phyloP scores from a whole-genome alignment of 169 alveolate species.

The Plasmodium relictum region DNA sequence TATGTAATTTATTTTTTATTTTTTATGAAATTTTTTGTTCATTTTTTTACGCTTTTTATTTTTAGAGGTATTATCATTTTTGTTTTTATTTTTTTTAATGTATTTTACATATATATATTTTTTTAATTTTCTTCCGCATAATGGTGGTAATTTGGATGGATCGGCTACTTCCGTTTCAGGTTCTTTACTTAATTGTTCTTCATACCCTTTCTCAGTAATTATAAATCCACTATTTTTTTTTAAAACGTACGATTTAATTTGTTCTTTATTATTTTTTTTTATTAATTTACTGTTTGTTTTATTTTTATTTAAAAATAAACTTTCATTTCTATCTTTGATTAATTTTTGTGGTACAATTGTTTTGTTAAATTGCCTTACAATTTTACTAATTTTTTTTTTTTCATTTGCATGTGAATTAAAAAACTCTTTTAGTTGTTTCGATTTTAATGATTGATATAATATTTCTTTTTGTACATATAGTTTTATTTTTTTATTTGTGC shows the following conservation, averaged over 20 bases:
- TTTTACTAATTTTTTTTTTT: conserved; percentile 38
- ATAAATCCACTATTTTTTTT: conserved; percentile 27
- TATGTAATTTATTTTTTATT: too few relatives aligned
- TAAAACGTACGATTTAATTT: background rate
- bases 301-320: conserved; percentile 19
- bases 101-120: conserved; percentile 44
- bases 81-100: conserved; percentile 9
- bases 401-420: conserved; percentile 38
- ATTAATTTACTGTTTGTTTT: background rate
- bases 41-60: background rate
- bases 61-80: background rate
- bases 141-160: conserved; percentile 54
- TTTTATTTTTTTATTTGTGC: conserved; percentile 55
- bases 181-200: conserved; percentile 58
- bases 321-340: conserved; percentile 43
- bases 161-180: conserved; percentile 69
- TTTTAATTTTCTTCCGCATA: conserved; percentile 36
- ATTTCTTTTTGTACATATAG: conserved; percentile 47
- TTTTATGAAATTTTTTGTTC: background rate
- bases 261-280: background rate
- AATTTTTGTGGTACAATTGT: conserved; percentile 44
- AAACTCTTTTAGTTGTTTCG: conserved; percentile 52
- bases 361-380: conserved; percentile 30
- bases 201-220: conserved; percentile 42
- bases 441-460: conserved; percentile 52